Evolutionary conservation across 352 stramenopile genomes (phyloP).

Genomic region (Pythium vanterpoolii): DNA sequence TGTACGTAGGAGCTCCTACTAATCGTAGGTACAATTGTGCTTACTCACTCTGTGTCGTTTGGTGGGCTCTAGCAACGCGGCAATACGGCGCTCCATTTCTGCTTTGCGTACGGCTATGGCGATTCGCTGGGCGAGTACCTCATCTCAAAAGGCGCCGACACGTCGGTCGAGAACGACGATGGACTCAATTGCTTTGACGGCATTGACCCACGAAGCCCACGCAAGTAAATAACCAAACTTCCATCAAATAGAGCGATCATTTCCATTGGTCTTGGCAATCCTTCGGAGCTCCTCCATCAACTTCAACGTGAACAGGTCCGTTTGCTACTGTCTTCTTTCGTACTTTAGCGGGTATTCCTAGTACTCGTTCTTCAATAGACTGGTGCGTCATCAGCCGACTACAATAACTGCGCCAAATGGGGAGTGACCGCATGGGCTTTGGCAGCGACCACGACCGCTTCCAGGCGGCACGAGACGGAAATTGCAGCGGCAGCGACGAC

Average conservation of each 20-base stretch:
- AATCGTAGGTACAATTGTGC: background rate
- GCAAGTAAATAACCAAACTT: conserved; percentile 14
- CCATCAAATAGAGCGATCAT: too few species aligned
- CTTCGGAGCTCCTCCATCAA: background rate
- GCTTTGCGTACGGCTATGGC: conserved; percentile 87
- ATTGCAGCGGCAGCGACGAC: conserved; percentile 23
- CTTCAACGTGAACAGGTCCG: conserved; percentile 3
- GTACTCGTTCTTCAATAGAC: background rate
- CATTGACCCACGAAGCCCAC: conserved; percentile 38
- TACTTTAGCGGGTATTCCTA: background rate
- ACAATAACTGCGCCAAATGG: conserved; percentile 31
- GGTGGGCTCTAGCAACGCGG: conserved; percentile 58
- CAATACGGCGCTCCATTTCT: conserved; percentile 90
- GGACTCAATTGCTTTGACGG: conserved; percentile 63
- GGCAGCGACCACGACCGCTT: conserved; percentile 22
- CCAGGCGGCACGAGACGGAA: background rate
- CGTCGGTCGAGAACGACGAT: conserved; percentile 62
- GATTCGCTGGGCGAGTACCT: conserved; percentile 87
- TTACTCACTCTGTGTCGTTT: background rate
- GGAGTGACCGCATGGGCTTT: conserved; percentile 49
- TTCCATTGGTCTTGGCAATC: too few species aligned
- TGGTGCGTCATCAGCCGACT: conserved; percentile 7
- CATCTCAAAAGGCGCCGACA: conserved; percentile 85
- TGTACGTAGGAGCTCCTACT: conserved; percentile 27
- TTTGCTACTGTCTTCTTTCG: background rate